Evolutionary conservation across 2,329 filamentous ascomycete genomes (phyloP), one percentile per base, ranked within the genome.

Genomic region (Plectosphaerella plurivora): DNA sequence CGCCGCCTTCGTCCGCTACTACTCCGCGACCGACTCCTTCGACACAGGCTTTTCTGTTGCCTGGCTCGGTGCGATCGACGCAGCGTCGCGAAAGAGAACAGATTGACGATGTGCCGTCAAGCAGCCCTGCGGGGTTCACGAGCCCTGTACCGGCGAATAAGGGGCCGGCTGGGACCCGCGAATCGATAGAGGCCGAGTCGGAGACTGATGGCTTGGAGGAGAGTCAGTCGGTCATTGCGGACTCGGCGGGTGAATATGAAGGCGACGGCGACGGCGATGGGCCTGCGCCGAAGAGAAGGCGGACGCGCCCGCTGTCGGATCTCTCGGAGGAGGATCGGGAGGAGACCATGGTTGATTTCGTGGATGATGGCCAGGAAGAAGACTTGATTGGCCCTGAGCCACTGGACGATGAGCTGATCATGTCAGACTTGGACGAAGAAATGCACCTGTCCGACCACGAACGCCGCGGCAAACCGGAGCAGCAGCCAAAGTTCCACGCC

Each of bases 401-500:
- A 15, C n/a, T 44, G n/a, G 41, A 44, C 41, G 41, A 44, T 16
- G 41, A 44, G 9, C 5, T 18, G 41, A 9, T 12, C n/a, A 44
- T 18, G 4, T 20, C 37, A 4, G 41, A 47, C 33, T 50, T 50
- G 15, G 25, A 51, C 20, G 51, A 48, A 15, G 36, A 35, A 28
- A 51, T 24, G 35, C 5, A 41, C 20, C 47, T 37, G 18, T 49
- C 33, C 5, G 47, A 49, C 47, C 18, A 49, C 20, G 47, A 41
- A 16, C n/a, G 18, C 12, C 5, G 36, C 45, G 9, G 44, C 39
- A 22, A 16, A 24, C 53, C 44, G 18, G 14, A 56, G 18, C 62
- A 63, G 14, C 70, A 73, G 47, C 72, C 72, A 3, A 66, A 66
- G 0, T 74, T 74, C 51, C 68, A 59, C 3, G 57, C 64, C 0